Evolutionary conservation across 805 yeast genomes (phyloP).

Genomic region (Schizosaccharomyces cryophilus): DNA sequence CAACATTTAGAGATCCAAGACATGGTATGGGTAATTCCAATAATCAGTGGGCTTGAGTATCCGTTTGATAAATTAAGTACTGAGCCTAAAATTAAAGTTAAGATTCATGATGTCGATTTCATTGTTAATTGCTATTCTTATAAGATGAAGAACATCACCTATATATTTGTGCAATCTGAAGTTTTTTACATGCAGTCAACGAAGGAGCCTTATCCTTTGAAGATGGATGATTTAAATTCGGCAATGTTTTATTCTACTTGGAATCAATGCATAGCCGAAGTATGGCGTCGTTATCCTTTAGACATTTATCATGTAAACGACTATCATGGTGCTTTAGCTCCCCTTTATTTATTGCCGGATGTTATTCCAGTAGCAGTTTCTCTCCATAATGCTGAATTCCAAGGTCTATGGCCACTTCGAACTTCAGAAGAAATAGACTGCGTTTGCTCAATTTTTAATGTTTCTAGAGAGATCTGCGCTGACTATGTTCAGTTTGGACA

Average conservation of each 20-base stretch:
- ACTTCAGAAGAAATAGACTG: neutral
- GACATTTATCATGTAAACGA: conserved; percentile 1
- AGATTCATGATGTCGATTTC: neutral
- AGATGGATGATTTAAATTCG: neutral
- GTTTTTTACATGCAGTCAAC: neutral
- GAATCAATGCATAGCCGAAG: conserved; percentile 3
- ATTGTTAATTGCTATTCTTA: neutral
- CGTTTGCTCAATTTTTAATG: neutral
- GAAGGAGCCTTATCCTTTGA: neutral
- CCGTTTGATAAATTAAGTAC: neutral
- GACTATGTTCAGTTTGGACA: conserved; percentile 2
- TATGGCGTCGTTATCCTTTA: neutral
- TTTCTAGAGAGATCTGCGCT: neutral
- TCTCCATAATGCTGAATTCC: conserved; percentile 3
- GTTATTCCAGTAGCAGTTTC: conserved; percentile 1
- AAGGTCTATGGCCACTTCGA: conserved; percentile 2
- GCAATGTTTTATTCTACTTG: conserved; percentile 1
- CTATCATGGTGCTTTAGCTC: conserved; percentile 3
- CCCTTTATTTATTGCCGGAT: conserved; percentile 1
- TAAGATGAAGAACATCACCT: neutral
- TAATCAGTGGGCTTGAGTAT: neutral
- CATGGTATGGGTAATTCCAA: conserved; percentile 1
- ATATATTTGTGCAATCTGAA: neutral
- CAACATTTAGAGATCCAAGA: neutral
- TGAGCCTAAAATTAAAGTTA: neutral